A percentile compares a stretch with the other conserved stretches of the same genome.
Evolutionary conservation across 148 eudicot genomes (phyloP).

Genomic region (Limonium bicolor): DNA sequence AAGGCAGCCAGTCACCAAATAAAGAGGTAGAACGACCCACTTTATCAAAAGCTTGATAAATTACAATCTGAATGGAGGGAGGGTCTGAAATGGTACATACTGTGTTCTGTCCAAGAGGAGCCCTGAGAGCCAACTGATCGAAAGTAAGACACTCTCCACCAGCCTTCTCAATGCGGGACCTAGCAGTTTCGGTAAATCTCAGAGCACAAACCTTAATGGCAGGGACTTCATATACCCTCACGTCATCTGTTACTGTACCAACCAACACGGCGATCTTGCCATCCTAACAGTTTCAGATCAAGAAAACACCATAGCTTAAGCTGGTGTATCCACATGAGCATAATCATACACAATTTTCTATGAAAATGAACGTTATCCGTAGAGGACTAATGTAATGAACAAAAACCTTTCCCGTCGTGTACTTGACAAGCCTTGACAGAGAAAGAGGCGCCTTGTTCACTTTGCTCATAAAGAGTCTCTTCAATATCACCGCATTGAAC

Average conservation of each 20-base stretch:
- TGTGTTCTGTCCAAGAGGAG: conserved; percentile 71
- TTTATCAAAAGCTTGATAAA: too few relatives aligned
- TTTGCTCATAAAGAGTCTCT: conserved; percentile 16
- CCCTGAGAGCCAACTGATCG: conserved; percentile 78
- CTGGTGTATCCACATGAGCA: too few relatives aligned
- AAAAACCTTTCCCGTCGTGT: conserved; percentile 15
- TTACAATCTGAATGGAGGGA: too few relatives aligned
- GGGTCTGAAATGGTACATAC: too few relatives aligned
- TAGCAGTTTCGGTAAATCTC: conserved; percentile 74
- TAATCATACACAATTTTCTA: too few relatives aligned
- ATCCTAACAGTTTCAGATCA: too few relatives aligned
- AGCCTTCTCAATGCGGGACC: conserved; percentile 84
- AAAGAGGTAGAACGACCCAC: too few relatives aligned
- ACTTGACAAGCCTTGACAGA: conserved; percentile 14
- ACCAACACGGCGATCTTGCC: conserved; percentile 58
- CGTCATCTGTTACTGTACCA: conserved; percentile 67
- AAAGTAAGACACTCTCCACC: conserved; percentile 82
- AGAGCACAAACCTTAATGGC: conserved; percentile 55
- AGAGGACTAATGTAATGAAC: too few relatives aligned
- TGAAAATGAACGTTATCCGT: too few relatives aligned
- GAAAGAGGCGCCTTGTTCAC: conserved; percentile 13
- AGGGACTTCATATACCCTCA: conserved; percentile 52
- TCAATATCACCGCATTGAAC: conserved; percentile 18
- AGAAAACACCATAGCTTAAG: too few relatives aligned
- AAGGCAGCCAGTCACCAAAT: too few relatives aligned